Base-by-base conservation (phyloP, 1,284 basidiomycete genomes). In the Rhodotorula sp. region DNA sequence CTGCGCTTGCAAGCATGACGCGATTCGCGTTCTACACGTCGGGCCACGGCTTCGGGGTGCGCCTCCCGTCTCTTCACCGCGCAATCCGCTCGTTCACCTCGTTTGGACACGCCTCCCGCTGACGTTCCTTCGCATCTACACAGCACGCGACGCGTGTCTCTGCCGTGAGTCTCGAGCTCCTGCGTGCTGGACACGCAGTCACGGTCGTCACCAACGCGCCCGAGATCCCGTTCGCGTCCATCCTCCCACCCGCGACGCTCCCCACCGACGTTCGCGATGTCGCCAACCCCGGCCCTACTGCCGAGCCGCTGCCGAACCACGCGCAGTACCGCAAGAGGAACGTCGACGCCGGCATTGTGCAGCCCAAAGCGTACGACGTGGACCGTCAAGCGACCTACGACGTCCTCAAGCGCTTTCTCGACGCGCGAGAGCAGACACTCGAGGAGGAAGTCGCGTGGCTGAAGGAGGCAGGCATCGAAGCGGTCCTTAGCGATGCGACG, bases 401-500 rank as follows among this genome's bases (percentile, higher is more conserved):
- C 34, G 88, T 86, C 1, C 82, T 91, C 45, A 82, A 85, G 73
- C 79, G 80, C 0, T 91, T 91, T 77, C 79, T 91, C 1, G 76
- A 79, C 4, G 81, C 83, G 71, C 87, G 90, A 74, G 85, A 87
- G 13, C 73, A 72, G n/a, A 85, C 88, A 71, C 78, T 90, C 13
- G 81, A 83, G 44, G 82, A 84, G 55, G 90, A 91, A 79, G 80
- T 81, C 0, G 76, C 79, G 34, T 91, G 89, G 89, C 83, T 91
- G 8, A 77, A 77, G 9, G 80, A 83, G 8, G 83, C 87, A 44
- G 73, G 81, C 0, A 86, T 87, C 3, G 83, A 88, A 73, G 87
- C 86, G 61, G 89, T 91, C 2, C 79, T 91, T 50, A 90, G 88
- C 77, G 90, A 91, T 78, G 88, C 90, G 7, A 89, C 89, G 2